Conservation (phyloP, 2,329 filamentous ascomycete species). For the Cordyceps javanica region DNA sequence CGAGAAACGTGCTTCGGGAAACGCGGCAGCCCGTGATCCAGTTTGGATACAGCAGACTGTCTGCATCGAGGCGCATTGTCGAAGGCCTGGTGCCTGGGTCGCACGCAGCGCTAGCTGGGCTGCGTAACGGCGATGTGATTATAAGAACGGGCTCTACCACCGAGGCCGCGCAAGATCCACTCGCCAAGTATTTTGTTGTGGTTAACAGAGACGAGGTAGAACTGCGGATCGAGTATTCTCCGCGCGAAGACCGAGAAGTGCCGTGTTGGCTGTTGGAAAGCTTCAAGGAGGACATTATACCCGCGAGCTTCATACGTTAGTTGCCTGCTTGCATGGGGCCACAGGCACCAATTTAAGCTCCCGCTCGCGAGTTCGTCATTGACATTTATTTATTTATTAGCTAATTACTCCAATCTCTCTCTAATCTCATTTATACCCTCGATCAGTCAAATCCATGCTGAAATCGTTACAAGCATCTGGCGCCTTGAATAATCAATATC, state of each 20-base stretch:
- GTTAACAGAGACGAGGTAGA: neutral
- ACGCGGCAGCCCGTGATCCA: slow-evolving; percentile 4
- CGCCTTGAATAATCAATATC: too few relatives aligned
- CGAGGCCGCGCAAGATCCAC: neutral
- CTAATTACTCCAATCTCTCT: too few relatives aligned
- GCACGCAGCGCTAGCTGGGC: neutral
- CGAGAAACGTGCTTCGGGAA: slow-evolving; percentile 7
- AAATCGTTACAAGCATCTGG: too few relatives aligned
- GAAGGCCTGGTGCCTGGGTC: slow-evolving; percentile 7
- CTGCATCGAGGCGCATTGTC: neutral
- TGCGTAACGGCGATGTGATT: slow-evolving; percentile 11
- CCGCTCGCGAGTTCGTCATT: neutral
- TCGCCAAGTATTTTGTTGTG: slow-evolving; percentile 1
- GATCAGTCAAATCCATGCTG: neutral
- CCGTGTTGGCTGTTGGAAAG: slow-evolving; percentile 12
- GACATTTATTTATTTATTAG: neutral
- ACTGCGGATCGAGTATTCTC: neutral
- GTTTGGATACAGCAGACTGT: slow-evolving; percentile 5
- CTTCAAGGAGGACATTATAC: slow-evolving; percentile 12
- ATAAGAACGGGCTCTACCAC: neutral
- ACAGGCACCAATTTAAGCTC: neutral
- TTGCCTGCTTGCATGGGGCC: neutral
- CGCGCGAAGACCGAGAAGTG: slow-evolving; percentile 3
- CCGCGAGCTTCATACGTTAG: slow-evolving; percentile 6
- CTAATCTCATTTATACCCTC: neutral